Evolutionary conservation across 2,329 filamentous ascomycete genomes (phyloP), one percentile per base, ranked within the genome.

Genomic region (Cladophialophora bantiana): DNA sequence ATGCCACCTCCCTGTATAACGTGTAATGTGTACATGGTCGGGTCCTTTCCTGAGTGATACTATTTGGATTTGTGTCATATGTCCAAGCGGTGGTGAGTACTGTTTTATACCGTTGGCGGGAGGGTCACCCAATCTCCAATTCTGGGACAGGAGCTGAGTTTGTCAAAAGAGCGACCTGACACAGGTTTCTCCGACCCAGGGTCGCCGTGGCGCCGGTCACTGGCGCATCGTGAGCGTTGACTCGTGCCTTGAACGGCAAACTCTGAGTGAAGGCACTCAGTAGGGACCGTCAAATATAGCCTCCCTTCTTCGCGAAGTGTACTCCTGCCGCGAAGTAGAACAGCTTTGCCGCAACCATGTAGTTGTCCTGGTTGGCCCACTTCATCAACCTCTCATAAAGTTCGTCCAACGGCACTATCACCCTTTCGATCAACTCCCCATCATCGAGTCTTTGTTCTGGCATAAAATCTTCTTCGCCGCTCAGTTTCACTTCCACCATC

Each of bases 341-440:
- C 15, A 71, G 52, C 52, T 70, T 71, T 13, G 56, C 68, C 3
- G 68, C 70, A 15, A 71, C 58, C 45, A 68, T 66, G 50, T 53
- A 70, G n/a, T 68, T 65, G 18, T 68, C 68, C 63, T 65, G 31
- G 38, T 56, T 45, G 15, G 66, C 59, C 55, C 59, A 68, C 36
- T 68, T 31, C 40, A 71, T 31, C 65, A 89, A 74, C 62, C 83
- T 79, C 38, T 84, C 81, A 74, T 87, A 88, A 52, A 89, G 76
- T 73, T 87, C 83, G 26, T 78, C 74, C 13, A 89, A 74, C 53
- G 86, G 86, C 58, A 89, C 82, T 20, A 88, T 80, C 1, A 88
- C 83, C n/a, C 85, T 77, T 77, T 88, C 80, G 67, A 89, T 89
- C 73, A 85, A 83, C 77, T 88, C 86, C 9, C 86, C 86, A 59